Evolutionary conservation across 176 grass and related monocot genomes (phyloP).

Genomic region (Elymus sibiricus): DNA sequence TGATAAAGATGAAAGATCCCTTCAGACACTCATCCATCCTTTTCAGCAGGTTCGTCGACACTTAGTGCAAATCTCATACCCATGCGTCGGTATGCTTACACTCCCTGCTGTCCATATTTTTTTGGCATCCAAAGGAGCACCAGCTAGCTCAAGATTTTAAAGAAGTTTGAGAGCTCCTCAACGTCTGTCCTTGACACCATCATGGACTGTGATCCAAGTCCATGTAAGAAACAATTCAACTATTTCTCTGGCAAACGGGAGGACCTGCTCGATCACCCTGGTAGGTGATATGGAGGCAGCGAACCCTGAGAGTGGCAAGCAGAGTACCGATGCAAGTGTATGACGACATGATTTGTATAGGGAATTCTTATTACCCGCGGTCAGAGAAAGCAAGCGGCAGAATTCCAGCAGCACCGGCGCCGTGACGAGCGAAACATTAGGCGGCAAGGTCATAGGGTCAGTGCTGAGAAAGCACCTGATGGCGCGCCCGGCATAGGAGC

Average conservation of each 20-base stretch:
- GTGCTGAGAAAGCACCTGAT: constrained; percentile 55
- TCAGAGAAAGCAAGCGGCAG: constrained; percentile 48
- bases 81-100: constrained; percentile 48
- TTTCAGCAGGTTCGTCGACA: constrained; percentile 56
- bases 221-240: constrained; percentile 38
- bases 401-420: constrained; percentile 63
- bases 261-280: constrained; percentile 54
- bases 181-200: constrained; percentile 38
- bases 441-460: constrained; percentile 33
- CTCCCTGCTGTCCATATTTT: constrained; percentile 40
- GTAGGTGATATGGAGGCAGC: constrained; percentile 30
- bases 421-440: constrained; percentile 29
- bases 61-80: constrained; percentile 51
- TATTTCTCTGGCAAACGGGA: constrained; percentile 64
- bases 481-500: constrained; percentile 37
- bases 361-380: constrained; percentile 40
- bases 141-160: constrained; percentile 47
- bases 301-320: constrained; percentile 17
- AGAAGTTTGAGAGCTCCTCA: constrained; percentile 75
- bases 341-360: constrained; percentile 64
- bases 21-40: constrained; percentile 61
- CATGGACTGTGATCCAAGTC: constrained; percentile 50
- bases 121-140: constrained; percentile 45
- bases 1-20: constrained; percentile 43
- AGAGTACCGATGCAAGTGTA: constrained; percentile 49